phyloP scores from a whole-genome alignment of 306 rosid species.

The Spatholobus suberectus region DNA sequence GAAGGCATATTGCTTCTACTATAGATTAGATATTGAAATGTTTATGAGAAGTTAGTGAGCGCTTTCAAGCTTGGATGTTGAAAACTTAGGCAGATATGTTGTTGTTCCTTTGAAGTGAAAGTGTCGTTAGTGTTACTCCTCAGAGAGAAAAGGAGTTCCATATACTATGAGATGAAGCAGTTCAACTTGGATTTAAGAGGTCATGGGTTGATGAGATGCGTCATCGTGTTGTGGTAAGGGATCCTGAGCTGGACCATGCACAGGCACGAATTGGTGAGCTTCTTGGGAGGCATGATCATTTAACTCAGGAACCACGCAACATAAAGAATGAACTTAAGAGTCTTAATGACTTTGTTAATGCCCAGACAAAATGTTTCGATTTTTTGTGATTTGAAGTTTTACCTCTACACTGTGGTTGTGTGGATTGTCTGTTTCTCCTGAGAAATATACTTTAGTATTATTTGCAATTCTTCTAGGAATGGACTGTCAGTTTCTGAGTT shows the following conservation, averaged over 20 bases:
- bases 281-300: neutral
- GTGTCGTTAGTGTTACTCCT: neutral
- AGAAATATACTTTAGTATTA: too few species aligned
- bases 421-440: neutral
- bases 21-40: neutral
- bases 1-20: neutral
- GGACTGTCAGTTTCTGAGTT: neutral
- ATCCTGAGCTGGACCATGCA: neutral
- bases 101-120: slow-evolving; percentile 8
- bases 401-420: neutral
- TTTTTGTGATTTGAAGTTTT: slow-evolving; percentile 6
- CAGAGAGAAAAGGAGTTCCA: neutral
- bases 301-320: neutral
- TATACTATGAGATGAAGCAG: slow-evolving; percentile 13
- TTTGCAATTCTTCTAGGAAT: neutral
- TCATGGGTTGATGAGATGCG: slow-evolving; percentile 36
- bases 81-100: slow-evolving; percentile 34
- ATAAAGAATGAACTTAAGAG: neutral
- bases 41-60: neutral
- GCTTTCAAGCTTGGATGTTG: slow-evolving; percentile 30
- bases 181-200: slow-evolving; percentile 23
- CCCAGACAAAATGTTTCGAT: neutral
- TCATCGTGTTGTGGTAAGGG: slow-evolving; percentile 2
- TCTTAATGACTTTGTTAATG: slow-evolving; percentile 13
- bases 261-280: neutral